Conservation (phyloP, 2,329 filamentous ascomycete genomes). For the Venturiaceae sp. region DNA sequence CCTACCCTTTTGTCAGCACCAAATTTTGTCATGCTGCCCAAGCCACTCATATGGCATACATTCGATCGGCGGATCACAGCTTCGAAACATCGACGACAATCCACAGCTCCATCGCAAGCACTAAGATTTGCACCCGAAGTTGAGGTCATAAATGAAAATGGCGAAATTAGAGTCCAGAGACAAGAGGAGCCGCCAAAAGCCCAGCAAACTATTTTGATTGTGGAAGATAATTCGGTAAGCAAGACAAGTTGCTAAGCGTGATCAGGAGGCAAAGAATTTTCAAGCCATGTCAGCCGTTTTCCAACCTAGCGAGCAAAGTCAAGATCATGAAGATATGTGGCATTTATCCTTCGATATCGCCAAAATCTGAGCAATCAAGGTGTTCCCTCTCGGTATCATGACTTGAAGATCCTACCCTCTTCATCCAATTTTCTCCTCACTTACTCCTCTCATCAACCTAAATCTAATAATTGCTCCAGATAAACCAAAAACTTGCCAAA, state of each 20-base stretch:
- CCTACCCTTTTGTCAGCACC: neutral
- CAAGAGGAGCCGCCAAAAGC: neutral
- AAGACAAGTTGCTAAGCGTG: neutral
- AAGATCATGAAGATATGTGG: no score
- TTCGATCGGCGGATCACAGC: neutral
- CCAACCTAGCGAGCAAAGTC: no score
- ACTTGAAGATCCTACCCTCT: no score
- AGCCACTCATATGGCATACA: constrained; percentile 8
- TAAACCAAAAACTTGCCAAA: constrained; percentile 6
- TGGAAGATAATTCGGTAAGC: constrained; percentile 5
- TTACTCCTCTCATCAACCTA: neutral
- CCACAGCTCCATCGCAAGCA: constrained; percentile 4
- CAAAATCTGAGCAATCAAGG: no score
- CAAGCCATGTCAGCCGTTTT: neutral
- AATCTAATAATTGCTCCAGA: neutral
- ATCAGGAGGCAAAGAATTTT: neutral
- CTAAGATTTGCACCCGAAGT: constrained; percentile 7
- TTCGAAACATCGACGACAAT: constrained; percentile 3
- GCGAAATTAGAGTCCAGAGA: neutral
- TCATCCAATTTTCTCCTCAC: no score
- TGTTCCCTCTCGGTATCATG: no score
- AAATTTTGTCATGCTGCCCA: constrained; percentile 5
- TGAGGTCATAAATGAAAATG: constrained; percentile 3
- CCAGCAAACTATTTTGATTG: neutral
- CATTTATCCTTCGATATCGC: no score